Evolutionary conservation across 2,329 filamentous ascomycete genomes (phyloP).

Genomic region (Mycosphaerella sp.): DNA sequence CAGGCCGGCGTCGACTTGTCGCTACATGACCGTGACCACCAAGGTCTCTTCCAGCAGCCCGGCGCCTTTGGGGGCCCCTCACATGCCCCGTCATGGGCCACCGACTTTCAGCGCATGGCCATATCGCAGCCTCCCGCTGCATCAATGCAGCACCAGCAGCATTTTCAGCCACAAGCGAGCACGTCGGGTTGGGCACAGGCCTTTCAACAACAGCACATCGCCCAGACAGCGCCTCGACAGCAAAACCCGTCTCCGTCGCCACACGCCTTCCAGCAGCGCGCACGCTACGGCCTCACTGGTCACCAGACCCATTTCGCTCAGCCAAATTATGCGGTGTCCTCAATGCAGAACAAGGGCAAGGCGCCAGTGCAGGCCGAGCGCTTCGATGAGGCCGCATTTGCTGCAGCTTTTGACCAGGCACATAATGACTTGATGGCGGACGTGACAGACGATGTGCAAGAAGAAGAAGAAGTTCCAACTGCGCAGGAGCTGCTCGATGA

Average conservation of each 20-base stretch:
- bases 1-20: slow-evolving; percentile 47
- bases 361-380: slow-evolving; percentile 33
- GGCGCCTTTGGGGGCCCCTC: slow-evolving; percentile 24
- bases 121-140: slow-evolving; percentile 33
- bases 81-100: slow-evolving; percentile 41
- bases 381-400: slow-evolving; percentile 52
- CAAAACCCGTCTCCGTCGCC: slow-evolving; percentile 27
- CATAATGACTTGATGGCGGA: slow-evolving; percentile 36
- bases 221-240: slow-evolving; percentile 31
- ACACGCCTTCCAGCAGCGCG: slow-evolving; percentile 29
- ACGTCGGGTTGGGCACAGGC: slow-evolving; percentile 51
- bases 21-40: slow-evolving; percentile 35
- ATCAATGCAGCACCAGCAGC: slow-evolving; percentile 42
- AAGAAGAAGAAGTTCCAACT: slow-evolving; percentile 12
- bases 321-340: slow-evolving; percentile 13
- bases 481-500: slow-evolving; percentile 11
- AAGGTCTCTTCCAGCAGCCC: slow-evolving; percentile 34
- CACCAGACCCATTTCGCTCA: slow-evolving; percentile 29
- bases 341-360: slow-evolving; percentile 28
- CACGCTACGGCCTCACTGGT: slow-evolving; percentile 26
- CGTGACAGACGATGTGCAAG: slow-evolving; percentile 14
- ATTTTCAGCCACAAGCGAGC: slow-evolving; percentile 34
- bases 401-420: slow-evolving; percentile 48
- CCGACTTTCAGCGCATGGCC: slow-evolving; percentile 45
- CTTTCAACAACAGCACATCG: slow-evolving; percentile 45